Percentiles rank a stretch among this genome's conserved stretches.
These are phyloP conservation scores for Xylaria longipes DNA, from an alignment of 495 filamentous ascomycete genomes.

Conservation along the genomic window DNA sequence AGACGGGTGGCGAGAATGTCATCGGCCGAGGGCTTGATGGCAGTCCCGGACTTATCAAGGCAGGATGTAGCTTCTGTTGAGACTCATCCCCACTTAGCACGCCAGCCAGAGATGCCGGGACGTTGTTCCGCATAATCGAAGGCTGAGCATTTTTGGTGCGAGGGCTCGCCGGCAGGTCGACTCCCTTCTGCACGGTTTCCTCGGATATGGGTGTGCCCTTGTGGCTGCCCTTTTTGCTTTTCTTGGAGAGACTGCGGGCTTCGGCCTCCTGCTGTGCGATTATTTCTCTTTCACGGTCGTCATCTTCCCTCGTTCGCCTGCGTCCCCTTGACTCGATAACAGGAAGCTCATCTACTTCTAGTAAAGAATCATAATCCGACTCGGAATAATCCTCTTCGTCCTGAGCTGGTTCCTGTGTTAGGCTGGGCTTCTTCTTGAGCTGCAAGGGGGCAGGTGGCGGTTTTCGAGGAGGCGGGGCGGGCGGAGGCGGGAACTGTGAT, in stretches of 20 bases:
- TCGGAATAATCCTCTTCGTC: constrained; percentile 66
- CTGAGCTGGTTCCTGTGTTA: constrained; percentile 52
- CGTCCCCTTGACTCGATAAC: constrained; percentile 72
- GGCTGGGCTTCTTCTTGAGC: constrained; percentile 58
- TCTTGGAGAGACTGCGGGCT: constrained; percentile 68
- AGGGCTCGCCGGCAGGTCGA: constrained; percentile 42
- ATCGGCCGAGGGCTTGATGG: constrained; percentile 90
- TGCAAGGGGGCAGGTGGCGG: constrained; percentile 85
- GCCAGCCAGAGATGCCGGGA: constrained; percentile 55
- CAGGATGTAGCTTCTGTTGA: constrained; percentile 51
- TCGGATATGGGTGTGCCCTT: constrained; percentile 47
- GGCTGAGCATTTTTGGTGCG: constrained; percentile 33
- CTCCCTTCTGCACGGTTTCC: constrained; percentile 25
- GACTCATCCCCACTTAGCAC: constrained; percentile 49
- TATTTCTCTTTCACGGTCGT: constrained; percentile 79
- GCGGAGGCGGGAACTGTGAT: constrained; percentile 52
- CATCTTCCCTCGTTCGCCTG: constrained; percentile 84
- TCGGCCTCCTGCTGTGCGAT: constrained; percentile 68
- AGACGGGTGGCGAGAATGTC: constrained; percentile 71
- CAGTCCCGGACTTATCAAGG: constrained; percentile 83
- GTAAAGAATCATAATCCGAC: constrained; percentile 83
- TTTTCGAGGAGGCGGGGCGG: constrained; percentile 71
- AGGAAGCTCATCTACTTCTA: constrained; percentile 67
- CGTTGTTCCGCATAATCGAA: constrained; percentile 36
- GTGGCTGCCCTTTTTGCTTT: constrained; percentile 61